Conservation (phyloP, 257 asterid genomes). For the Capsicum baccatum region DNA sequence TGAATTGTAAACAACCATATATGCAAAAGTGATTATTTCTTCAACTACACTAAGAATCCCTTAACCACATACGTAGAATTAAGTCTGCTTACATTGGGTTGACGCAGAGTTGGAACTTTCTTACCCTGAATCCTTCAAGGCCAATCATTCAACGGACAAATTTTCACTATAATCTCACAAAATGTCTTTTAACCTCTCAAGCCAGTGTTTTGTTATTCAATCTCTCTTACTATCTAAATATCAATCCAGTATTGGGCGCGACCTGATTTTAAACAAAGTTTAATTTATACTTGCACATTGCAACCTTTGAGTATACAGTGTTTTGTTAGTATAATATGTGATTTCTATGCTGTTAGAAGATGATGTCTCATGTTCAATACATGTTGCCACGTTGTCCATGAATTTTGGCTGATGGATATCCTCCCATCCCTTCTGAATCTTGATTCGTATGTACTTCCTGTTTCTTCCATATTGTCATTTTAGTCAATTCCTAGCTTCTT, state of each 20-base stretch:
- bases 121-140: neutral
- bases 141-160: neutral
- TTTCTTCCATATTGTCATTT: neutral
- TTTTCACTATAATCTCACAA: slow-evolving; percentile 15
- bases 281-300: neutral
- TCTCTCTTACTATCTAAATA: neutral
- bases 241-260: neutral
- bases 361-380: slow-evolving; percentile 4
- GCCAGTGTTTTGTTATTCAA: neutral
- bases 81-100: neutral
- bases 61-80: neutral
- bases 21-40: neutral
- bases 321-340: neutral
- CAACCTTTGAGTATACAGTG: neutral
- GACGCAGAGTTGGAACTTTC: neutral
- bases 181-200: neutral
- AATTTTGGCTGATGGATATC: neutral
- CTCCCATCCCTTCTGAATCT: neutral
- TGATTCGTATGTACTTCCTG: neutral
- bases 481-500: slow-evolving; percentile 17
- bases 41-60: neutral
- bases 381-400: neutral
- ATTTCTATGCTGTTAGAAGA: neutral
- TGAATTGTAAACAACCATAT: neutral
- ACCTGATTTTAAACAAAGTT: neutral